These are phyloP conservation scores for Echeveria elegans DNA, from an alignment of 164 flowering plant species.

Conservation along the genomic window DNA sequence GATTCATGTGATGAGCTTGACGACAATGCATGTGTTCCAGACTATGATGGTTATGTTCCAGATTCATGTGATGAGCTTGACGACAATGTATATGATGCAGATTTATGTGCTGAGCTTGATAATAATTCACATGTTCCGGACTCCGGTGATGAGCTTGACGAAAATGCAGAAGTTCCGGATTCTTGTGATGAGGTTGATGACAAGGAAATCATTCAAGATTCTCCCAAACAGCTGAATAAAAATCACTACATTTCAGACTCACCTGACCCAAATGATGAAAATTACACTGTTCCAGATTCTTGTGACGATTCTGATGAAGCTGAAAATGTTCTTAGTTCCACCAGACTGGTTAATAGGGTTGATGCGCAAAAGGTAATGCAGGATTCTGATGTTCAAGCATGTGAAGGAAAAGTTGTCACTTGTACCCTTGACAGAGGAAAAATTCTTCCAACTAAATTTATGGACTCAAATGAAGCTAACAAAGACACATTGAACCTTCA, in stretches of 20 bases:
- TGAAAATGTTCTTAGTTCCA: background rate
- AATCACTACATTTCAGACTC: constrained; percentile 15
- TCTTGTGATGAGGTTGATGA: background rate
- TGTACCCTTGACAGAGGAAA: too few relatives aligned
- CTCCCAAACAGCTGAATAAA: background rate
- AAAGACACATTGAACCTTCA: too few relatives aligned
- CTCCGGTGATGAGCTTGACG: background rate
- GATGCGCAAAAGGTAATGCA: background rate
- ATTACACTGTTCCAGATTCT: background rate
- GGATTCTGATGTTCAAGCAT: background rate
- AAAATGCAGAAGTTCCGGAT: background rate
- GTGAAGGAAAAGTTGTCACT: background rate
- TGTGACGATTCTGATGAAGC: background rate
- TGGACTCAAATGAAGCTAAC: too few relatives aligned
- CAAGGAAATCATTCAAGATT: background rate
- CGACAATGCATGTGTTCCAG: background rate
- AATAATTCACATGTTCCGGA: background rate
- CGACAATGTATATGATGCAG: constrained; percentile 11
- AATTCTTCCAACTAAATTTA: too few relatives aligned
- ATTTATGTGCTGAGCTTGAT: constrained; percentile 11
- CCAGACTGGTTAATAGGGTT: background rate
- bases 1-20: constrained; percentile 11
- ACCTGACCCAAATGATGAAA: constrained; percentile 9
- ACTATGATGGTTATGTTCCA: constrained; percentile 11
- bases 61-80: constrained; percentile 11